phyloP scores from a whole-genome alignment of 2,329 filamentous ascomycete species.

The Aspergillus sp. region DNA sequence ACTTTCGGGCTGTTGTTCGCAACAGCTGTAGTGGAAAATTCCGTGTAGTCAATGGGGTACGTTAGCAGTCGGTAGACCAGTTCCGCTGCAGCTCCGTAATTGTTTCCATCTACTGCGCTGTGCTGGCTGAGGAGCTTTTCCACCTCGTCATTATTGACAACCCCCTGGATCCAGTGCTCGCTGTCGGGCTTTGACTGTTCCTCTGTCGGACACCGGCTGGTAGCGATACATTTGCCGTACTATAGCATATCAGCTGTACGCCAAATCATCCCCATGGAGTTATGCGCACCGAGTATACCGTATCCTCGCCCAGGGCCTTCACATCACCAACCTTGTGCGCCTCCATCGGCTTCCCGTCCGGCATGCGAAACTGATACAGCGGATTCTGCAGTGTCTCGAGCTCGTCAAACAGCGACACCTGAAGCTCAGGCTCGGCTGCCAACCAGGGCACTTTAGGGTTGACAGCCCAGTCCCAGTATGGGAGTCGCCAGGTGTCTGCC shows the following conservation, averaged over 20 bases:
- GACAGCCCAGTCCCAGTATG: constrained; percentile 9
- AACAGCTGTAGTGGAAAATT: background rate
- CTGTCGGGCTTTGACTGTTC: background rate
- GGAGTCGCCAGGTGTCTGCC: constrained; percentile 4
- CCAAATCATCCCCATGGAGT: too few relatives aligned
- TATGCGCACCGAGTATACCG: background rate
- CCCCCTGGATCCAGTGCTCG: background rate
- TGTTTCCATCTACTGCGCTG: background rate
- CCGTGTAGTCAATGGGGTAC: background rate
- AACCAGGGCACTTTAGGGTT: background rate
- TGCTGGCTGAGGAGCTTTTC: background rate
- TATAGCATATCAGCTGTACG: background rate
- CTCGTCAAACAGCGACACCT: background rate
- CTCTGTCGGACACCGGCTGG: background rate
- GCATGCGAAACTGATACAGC: background rate
- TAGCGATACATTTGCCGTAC: background rate
- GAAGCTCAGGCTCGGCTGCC: background rate
- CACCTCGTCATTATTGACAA: background rate
- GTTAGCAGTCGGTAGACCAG: background rate
- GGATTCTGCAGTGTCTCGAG: background rate
- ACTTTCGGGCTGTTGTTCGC: background rate
- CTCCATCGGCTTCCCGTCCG: background rate
- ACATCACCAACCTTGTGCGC: background rate
- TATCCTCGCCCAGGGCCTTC: background rate
- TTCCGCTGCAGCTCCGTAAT: background rate